phyloP scores from a whole-genome alignment of 2,329 filamentous ascomycete species.

The Fusarium marasasianum region DNA sequence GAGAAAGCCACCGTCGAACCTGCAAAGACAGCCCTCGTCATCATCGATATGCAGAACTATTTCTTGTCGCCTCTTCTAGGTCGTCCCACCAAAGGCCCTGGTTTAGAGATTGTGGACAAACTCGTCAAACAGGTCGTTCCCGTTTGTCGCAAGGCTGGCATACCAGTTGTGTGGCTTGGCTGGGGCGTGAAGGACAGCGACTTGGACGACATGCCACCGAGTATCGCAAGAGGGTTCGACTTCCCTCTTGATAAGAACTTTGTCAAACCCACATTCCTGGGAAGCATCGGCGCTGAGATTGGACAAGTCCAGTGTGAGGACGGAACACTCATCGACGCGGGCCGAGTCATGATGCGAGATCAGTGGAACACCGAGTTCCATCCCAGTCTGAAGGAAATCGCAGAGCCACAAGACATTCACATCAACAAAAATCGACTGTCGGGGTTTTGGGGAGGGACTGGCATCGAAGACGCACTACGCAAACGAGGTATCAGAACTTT shows the following conservation, averaged over 20 bases:
- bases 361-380: neutral
- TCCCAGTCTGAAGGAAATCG: fast-evolving
- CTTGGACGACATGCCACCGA: fast-evolving
- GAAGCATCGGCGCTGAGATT: neutral
- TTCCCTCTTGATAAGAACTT: neutral
- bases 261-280: neutral
- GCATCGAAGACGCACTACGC: fast-evolving
- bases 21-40: neutral
- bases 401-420: neutral
- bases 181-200: neutral
- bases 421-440: neutral
- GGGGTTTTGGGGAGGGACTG: neutral
- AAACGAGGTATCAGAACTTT: neutral
- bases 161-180: neutral
- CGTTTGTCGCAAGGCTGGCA: neutral
- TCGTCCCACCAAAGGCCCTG: fast-evolving
- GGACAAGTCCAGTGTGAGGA: fast-evolving
- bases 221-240: neutral
- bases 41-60: neutral
- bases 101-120: neutral
- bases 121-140: neutral
- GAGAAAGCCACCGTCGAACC: neutral
- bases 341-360: neutral
- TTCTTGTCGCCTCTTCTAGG: neutral
- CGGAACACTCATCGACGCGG: fast-evolving